Evolutionary conservation across 495 filamentous ascomycete species (phyloP).

Genomic region (Aspergillus panamensis): DNA sequence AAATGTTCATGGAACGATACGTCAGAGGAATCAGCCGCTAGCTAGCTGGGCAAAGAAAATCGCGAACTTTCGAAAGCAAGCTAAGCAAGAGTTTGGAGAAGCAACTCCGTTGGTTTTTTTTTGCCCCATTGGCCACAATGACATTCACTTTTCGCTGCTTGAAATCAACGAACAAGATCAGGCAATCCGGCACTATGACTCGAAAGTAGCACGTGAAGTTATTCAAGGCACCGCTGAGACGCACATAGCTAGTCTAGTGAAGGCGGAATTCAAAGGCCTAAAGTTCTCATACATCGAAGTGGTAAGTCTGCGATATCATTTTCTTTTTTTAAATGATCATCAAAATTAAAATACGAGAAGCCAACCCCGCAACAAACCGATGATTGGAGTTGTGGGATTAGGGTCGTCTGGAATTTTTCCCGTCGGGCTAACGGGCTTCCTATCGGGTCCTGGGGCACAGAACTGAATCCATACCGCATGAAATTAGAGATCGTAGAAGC

Average conservation of each 20-base stretch:
- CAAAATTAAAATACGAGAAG: too few relatives aligned
- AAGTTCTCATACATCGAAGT: not conserved
- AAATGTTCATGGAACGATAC: not conserved
- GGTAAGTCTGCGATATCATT: not conserved
- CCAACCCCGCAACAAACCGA: not conserved
- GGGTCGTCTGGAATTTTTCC: slow-evolving; percentile 1
- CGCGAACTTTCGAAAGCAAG: not conserved
- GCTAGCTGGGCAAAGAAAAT: not conserved
- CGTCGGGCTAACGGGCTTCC: not conserved
- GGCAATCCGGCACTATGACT: not conserved
- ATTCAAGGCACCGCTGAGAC: not conserved
- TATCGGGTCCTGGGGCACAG: not conserved
- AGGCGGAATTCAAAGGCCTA: not conserved
- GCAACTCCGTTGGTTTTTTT: not conserved
- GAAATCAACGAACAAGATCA: slow-evolving; percentile 1
- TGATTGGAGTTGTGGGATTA: not conserved
- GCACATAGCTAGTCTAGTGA: not conserved
- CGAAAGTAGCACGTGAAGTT: not conserved
- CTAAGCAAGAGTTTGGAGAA: not conserved
- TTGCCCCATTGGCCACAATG: not conserved
- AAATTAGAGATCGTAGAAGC: not conserved
- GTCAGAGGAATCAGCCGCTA: not conserved
- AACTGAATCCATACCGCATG: not conserved
- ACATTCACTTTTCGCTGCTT: not conserved
- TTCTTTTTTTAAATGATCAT: slow-evolving; percentile 1